Evolutionary conservation across 352 stramenopile genomes (phyloP).

Genomic region (Pythium brassicae): DNA sequence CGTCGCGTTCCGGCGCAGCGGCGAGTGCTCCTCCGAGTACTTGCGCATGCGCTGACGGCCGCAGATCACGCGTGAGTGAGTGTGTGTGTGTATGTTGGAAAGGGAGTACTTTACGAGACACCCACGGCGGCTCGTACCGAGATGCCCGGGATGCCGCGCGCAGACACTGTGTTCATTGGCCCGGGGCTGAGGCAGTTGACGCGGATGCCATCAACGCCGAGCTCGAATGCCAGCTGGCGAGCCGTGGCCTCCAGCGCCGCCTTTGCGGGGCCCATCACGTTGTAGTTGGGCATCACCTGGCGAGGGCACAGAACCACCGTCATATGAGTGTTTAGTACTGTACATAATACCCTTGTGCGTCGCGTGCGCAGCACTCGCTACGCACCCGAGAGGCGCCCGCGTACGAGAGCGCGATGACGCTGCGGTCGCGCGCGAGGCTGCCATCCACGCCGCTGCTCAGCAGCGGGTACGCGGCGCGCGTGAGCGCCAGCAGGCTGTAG

Average conservation of each 20-base stretch:
- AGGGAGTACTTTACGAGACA: too few species aligned
- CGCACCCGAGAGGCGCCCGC: slow-evolving; percentile 60
- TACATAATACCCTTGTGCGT: background rate
- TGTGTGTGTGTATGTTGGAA: too few species aligned
- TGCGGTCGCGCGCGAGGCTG: slow-evolving; percentile 31
- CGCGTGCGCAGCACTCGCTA: background rate
- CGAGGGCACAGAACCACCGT: slow-evolving; percentile 4
- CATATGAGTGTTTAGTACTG: background rate
- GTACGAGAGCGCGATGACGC: slow-evolving; percentile 87
- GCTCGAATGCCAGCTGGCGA: slow-evolving; percentile 79
- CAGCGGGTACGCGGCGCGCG: slow-evolving; percentile 54
- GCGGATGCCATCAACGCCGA: slow-evolving; percentile 69
- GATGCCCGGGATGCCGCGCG: slow-evolving; percentile 88
- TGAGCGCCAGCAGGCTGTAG: slow-evolving; percentile 88
- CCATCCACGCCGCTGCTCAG: slow-evolving; percentile 20
- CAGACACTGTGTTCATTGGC: slow-evolving; percentile 88
- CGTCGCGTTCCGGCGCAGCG: slow-evolving; percentile 69
- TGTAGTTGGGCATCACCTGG: slow-evolving; percentile 87
- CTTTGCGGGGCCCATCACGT: slow-evolving; percentile 91
- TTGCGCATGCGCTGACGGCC: slow-evolving; percentile 86
- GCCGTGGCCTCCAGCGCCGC: slow-evolving; percentile 83
- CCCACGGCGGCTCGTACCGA: too few species aligned
- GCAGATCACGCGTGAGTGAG: too few species aligned
- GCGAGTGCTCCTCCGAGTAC: slow-evolving; percentile 56
- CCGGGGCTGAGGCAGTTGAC: slow-evolving; percentile 90